Base-by-base conservation (phyloP, 2,329 filamentous ascomycete genomes). In the Penicillium sp. region DNA sequence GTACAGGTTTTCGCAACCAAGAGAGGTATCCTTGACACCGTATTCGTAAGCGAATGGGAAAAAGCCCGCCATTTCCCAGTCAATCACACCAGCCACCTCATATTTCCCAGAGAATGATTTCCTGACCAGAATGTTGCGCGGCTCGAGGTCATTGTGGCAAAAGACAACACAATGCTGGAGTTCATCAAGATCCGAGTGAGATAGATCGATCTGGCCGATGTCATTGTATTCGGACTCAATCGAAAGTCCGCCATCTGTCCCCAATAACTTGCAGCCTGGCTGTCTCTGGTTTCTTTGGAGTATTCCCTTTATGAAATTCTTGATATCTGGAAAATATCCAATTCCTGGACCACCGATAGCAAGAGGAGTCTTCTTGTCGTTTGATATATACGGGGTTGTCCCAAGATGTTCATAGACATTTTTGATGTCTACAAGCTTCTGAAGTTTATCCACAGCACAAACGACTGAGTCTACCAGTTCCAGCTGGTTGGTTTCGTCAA, bases 11-110 rank as follows among this genome's bases (percentile, higher is more conserved):
- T 8, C 16, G 14, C 9, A 45, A 5, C 40, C 41, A 1, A 50
- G 41, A 7, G 16, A 7, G 18, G 21, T 32, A 50, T 43, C 47
- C 38, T 50, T 50, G 21, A 32, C 4, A 11, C 38, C 38, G 24
- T 43, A 50, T 36, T 36, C 47, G 22, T 50, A 50, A 29, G 47
- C 47, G 27, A 50, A 50, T 42, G 39, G 47, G 27, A 36, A 50
- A 4, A 43, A n/a, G 39, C 47, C 39, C 16, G 24, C 47, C 47
- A 43, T 43, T 9, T 43, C 47, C 47, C 47, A 50, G 47, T 50
- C 47, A 40, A 50, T 50, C 4, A 50, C 24, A n/a, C 27, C 47
- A 14, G 39, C 39, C 3, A 50, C 18, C 38, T 50, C 36, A 14
- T 50, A 43, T 34, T 43, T 50, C 31, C 39, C 27, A 31, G 46